These are phyloP conservation scores for Fraxinus anomala DNA, from an alignment of 257 asterid genomes.

Conservation along the genomic window DNA sequence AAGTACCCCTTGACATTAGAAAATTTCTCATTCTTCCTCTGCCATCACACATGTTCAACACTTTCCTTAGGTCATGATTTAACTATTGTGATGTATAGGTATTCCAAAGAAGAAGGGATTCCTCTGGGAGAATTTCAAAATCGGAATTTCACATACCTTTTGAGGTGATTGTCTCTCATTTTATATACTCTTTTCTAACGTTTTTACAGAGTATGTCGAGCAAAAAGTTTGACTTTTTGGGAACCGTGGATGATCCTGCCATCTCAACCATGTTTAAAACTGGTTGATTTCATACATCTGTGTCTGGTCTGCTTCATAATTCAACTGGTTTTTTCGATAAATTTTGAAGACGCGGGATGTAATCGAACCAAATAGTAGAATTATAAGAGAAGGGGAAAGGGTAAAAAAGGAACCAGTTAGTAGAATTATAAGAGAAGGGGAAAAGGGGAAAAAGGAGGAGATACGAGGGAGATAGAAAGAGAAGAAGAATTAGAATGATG, in stretches of 20 bases:
- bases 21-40: background rate
- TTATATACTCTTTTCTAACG: background rate
- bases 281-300: conserved; percentile 2
- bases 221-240: conserved; percentile 5
- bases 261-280: background rate
- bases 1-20: background rate
- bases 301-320: background rate
- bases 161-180: conserved; percentile 53
- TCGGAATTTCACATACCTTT: conserved; percentile 72
- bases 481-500: no score
- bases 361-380: no score
- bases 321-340: background rate
- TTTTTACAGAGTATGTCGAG: background rate
- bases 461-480: no score
- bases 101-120: conserved; percentile 92
- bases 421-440: no score
- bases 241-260: background rate
- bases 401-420: no score
- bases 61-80: background rate
- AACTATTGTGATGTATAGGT: conserved; percentile 47
- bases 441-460: no score
- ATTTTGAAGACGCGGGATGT: background rate
- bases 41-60: conserved; percentile 9
- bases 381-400: no score
- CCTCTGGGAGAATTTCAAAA: conserved; percentile 50